Base-by-base conservation (phyloP, 257 asterid genomes). In the Scutellaria barbata region DNA sequence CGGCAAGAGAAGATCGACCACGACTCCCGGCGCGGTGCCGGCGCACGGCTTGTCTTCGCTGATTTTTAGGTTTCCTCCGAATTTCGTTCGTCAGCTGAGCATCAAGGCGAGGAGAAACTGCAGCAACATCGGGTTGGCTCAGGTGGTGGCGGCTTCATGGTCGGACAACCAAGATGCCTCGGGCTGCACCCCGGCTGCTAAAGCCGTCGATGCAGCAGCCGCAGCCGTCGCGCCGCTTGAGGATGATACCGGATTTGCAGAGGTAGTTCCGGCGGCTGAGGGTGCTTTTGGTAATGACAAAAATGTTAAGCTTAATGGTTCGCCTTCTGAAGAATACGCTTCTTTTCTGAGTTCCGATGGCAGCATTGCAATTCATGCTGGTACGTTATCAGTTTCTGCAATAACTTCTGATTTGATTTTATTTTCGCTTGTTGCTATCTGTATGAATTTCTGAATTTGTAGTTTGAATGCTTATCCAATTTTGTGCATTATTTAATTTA, bases 301-400 rank as follows among this genome's bases (percentile, higher is more conserved):
- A 63, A 83, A 53, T 82, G 92, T 74, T 68, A 82, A 82, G 88
- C 69, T 77, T 20, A 83, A 75, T 79, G 86, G 67, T 66, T 75
- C 77, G 77, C 74, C 80, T 72, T 37, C 41, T 66, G 62, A 37
- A 58, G 79, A 81, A 14, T 87, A 83, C 80, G 77, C 85, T 57
- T 83, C 96, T 0, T 88, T 88, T 86, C 73, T 92, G 85, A 72
- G 77, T 64, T 80, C 82, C 13, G 93, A 87, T 80, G 96, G 93
- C 39, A 92, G 98, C 85, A 71, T 92, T 45, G 92, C 97, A 10
- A 82, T 92, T 88, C 98, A 92, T 87, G 98, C 96, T 50, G 98
- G 98, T 92, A 88, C 13, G 76, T 46, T 48, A 10, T 39, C 56
- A 13, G 18, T 12, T 55, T 14, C 7, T 51, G 6, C 35, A 47